phyloP scores from a whole-genome alignment of 2,329 filamentous ascomycete genomes.

The Myriosclerotinia duriaeana region DNA sequence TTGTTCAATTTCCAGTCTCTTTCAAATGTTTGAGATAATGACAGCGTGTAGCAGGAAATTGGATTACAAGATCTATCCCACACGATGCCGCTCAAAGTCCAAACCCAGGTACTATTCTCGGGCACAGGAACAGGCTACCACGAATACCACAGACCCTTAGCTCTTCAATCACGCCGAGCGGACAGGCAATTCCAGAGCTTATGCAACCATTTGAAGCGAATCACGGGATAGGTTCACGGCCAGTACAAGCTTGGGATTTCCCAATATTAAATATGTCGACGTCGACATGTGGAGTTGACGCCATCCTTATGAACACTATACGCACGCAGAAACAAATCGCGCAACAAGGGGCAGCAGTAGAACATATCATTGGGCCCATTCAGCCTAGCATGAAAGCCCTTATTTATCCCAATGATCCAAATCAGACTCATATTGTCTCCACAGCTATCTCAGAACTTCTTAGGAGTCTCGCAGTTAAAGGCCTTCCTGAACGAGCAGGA shows the following conservation, averaged over 20 bases:
- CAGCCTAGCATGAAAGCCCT: constrained; percentile 42
- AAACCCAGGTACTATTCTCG: background rate
- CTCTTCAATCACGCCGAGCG: background rate
- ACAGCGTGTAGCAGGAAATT: constrained; percentile 12
- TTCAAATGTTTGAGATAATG: background rate
- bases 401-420: constrained; percentile 37
- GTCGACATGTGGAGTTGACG: constrained; percentile 42
- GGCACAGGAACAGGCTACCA: background rate
- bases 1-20: background rate
- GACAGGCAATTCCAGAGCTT: background rate
- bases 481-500: constrained; percentile 31
- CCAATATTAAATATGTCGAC: constrained; percentile 39
- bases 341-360: constrained; percentile 35
- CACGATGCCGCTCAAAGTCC: background rate
- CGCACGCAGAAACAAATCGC: constrained; percentile 42
- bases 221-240: background rate
- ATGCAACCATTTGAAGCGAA: constrained; percentile 8
- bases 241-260: constrained; percentile 39
- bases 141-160: background rate
- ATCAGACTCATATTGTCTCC: constrained; percentile 35
- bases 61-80: constrained; percentile 17
- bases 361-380: constrained; percentile 40
- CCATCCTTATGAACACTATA: constrained; percentile 42
- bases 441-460: constrained; percentile 39
- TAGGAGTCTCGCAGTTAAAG: constrained; percentile 24